Evolutionary conservation across 345 rosid species (phyloP).

Genomic region (Salix purpurea): DNA sequence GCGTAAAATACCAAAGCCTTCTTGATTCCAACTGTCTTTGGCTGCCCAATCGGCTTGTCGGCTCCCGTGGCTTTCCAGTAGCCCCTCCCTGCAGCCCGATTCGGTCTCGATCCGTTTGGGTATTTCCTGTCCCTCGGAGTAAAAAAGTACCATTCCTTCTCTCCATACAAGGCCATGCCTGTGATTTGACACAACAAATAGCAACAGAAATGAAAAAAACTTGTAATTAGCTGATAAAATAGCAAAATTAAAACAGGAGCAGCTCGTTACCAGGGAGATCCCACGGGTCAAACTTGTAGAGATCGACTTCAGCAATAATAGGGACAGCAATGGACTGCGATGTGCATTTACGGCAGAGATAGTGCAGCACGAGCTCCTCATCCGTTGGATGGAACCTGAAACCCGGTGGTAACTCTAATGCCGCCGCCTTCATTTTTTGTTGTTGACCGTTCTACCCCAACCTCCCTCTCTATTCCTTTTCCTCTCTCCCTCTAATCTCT

Average conservation of each 20-base stretch:
- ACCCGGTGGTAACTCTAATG: conserved; percentile 74
- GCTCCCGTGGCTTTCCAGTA: conserved; percentile 99
- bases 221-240: neutral
- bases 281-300: conserved; percentile 84
- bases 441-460: conserved; percentile 5
- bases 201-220: neutral
- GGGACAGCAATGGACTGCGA: conserved; percentile 72
- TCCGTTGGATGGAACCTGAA: conserved; percentile 96
- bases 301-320: conserved; percentile 74
- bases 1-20: conserved; percentile 88
- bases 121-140: conserved; percentile 85
- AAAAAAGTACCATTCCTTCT: conserved; percentile 96
- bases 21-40: conserved; percentile 78
- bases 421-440: conserved; percentile 31
- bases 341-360: conserved; percentile 74
- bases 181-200: neutral
- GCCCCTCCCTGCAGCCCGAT: conserved; percentile 83
- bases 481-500: neutral
- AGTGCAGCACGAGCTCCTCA: conserved; percentile 91
- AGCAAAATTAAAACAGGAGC: neutral
- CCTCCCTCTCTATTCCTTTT: neutral
- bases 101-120: conserved; percentile 93
- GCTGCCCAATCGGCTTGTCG: conserved; percentile 86
- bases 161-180: conserved; percentile 80
- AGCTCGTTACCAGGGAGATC: conserved; percentile 67